Evolutionary conservation across 2,329 filamentous ascomycete species (phyloP).

Genomic region (Exophiala sp.): DNA sequence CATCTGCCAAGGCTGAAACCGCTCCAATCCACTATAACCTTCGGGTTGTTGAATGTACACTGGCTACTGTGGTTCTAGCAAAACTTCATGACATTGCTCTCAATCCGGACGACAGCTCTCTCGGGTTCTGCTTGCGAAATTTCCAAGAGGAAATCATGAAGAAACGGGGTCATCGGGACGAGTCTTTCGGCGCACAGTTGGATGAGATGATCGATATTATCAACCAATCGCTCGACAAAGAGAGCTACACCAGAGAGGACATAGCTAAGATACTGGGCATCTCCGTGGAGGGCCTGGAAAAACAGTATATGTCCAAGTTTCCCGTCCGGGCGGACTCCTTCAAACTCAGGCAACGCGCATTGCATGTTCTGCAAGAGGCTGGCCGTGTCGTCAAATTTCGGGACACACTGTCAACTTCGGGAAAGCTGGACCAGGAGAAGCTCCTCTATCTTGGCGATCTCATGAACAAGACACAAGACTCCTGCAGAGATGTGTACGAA

Average conservation of each 20-base stretch:
- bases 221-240: constrained; percentile 64
- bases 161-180: constrained; percentile 43
- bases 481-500: constrained; percentile 80
- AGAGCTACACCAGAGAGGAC: constrained; percentile 83
- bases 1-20: constrained; percentile 89
- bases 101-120: constrained; percentile 70
- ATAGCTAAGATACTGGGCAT: constrained; percentile 67
- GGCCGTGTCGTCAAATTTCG: constrained; percentile 79
- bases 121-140: constrained; percentile 75
- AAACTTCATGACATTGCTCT: constrained; percentile 59
- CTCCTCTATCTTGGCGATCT: constrained; percentile 69
- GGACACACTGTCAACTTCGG: constrained; percentile 58
- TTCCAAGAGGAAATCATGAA: constrained; percentile 79
- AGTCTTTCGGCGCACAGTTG: constrained; percentile 61
- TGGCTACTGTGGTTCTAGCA: constrained; percentile 67
- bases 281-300: constrained; percentile 64
- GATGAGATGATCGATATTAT: constrained; percentile 64
- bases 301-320: constrained; percentile 77
- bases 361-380: constrained; percentile 89
- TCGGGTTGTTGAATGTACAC: constrained; percentile 87
- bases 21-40: constrained; percentile 94
- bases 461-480: constrained; percentile 84
- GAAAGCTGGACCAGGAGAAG: constrained; percentile 54
- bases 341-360: constrained; percentile 76
- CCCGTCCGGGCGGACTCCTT: constrained; percentile 83